phyloP scores from a whole-genome alignment of 148 eudicot species.

The Dysphania ambrosioides region DNA sequence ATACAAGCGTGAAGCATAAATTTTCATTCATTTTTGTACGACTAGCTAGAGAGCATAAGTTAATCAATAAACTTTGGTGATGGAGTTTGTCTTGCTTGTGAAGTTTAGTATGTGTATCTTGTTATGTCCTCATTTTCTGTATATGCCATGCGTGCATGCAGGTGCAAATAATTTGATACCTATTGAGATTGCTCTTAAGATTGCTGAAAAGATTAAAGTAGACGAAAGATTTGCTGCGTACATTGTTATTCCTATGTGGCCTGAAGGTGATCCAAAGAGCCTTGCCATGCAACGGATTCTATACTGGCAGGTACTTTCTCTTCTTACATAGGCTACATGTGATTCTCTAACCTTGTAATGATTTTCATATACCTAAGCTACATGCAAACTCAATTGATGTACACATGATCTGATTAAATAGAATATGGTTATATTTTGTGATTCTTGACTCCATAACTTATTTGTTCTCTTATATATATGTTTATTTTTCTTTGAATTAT shows the following conservation, averaged over 20 bases:
- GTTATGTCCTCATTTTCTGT: no score
- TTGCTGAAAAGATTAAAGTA: constrained; percentile 67
- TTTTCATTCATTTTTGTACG: no score
- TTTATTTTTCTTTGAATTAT: constrained; percentile 7
- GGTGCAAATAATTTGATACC: constrained; percentile 88
- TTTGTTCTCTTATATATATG: background rate
- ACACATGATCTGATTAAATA: no score
- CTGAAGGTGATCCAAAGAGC: constrained; percentile 84
- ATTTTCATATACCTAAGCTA: no score
- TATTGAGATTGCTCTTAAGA: constrained; percentile 76
- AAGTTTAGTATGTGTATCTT: no score
- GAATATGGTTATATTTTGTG: background rate
- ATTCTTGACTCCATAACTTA: background rate
- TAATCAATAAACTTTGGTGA: no score
- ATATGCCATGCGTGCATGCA: no score
- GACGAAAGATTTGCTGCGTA: constrained; percentile 77
- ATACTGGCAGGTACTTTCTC: constrained; percentile 73
- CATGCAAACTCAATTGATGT: no score
- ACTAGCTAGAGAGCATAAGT: no score
- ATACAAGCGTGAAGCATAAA: no score
- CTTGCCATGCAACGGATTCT: constrained; percentile 76
- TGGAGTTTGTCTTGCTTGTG: no score
- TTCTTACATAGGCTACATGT: background rate
- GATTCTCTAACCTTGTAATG: no score
- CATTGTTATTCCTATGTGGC: constrained; percentile 94